phyloP scores from a whole-genome alignment of 352 stramenopile genomes.

The Phytophthora fragariaefolia region DNA sequence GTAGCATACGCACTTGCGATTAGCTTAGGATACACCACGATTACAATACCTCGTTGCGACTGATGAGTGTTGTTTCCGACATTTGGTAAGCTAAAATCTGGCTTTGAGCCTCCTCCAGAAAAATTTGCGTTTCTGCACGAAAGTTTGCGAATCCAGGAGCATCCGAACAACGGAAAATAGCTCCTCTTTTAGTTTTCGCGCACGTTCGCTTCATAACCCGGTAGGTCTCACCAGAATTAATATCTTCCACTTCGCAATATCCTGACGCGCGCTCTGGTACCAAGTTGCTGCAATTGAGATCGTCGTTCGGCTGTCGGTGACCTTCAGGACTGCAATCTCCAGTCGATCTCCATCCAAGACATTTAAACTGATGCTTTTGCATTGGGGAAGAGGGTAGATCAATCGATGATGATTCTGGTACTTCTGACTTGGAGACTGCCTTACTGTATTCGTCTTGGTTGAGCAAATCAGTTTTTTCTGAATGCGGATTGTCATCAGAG shows the following conservation, averaged over 20 bases:
- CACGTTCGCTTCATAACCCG: slow-evolving; percentile 72
- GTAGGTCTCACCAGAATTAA: slow-evolving; percentile 49
- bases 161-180: slow-evolving; percentile 50
- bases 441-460: no score
- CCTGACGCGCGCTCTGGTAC: slow-evolving; percentile 44
- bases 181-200: slow-evolving; percentile 42
- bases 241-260: slow-evolving; percentile 68
- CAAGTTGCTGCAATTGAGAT: slow-evolving; percentile 48
- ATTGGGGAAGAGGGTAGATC: not conserved
- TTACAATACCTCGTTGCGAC: slow-evolving; percentile 45
- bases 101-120: not conserved
- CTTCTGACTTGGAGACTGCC: no score
- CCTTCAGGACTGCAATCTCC: slow-evolving; percentile 47
- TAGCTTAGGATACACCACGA: slow-evolving; percentile 69
- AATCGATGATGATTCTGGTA: not conserved
- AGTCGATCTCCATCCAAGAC: slow-evolving; percentile 62
- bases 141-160: slow-evolving; percentile 70
- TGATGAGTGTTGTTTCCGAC: not conserved
- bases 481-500: no score
- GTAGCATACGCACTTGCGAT: slow-evolving; percentile 69
- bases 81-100: slow-evolving; percentile 5
- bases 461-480: no score
- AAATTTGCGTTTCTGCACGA: slow-evolving; percentile 13
- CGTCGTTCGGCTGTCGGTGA: slow-evolving; percentile 39
- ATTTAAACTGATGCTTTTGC: not conserved